phyloP scores from a whole-genome alignment of 2,329 filamentous ascomycete genomes.

The Sodiomyces alkalinus region DNA sequence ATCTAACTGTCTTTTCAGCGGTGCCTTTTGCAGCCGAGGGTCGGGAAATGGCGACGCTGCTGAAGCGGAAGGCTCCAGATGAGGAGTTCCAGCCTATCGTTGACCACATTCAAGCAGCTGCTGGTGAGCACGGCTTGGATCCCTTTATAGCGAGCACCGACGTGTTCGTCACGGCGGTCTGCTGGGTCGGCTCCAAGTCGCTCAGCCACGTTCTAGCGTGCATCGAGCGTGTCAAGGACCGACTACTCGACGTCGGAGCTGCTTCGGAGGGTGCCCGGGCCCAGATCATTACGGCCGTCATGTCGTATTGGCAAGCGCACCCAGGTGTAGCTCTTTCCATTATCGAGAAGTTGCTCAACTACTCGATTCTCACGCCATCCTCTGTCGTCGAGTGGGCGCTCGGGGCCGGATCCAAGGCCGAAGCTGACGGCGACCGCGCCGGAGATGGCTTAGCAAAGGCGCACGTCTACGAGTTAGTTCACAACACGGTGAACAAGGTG shows the following conservation, averaged over 20 bases:
- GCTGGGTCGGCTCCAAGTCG: constrained; percentile 87
- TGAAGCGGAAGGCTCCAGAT: constrained; percentile 72
- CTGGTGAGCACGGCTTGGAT: constrained; percentile 55
- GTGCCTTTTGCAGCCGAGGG: constrained; percentile 74
- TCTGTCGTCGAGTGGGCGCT: constrained; percentile 87
- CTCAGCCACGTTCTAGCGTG: constrained; percentile 90
- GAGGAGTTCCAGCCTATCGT: constrained; percentile 77
- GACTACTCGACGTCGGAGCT: constrained; percentile 64
- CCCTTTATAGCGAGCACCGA: constrained; percentile 79
- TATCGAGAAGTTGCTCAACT: constrained; percentile 93
- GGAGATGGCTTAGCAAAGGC: constrained; percentile 55
- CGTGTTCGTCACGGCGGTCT: constrained; percentile 85
- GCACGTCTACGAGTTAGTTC: constrained; percentile 80
- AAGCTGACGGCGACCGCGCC: constrained; percentile 35
- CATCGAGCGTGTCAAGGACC: constrained; percentile 87
- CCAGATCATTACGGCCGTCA: constrained; percentile 82
- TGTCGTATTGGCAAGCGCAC: constrained; percentile 86
- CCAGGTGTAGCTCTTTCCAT: constrained; percentile 86
- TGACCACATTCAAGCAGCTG: constrained; percentile 66
- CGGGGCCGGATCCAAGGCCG: constrained; percentile 31
- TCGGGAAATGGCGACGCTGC: constrained; percentile 61
- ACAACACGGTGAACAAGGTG: constrained; percentile 79
- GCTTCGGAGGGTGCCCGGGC: constrained; percentile 60
- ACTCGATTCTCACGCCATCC: constrained; percentile 77
- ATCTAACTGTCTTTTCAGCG: constrained; percentile 26